phyloP scores from a whole-genome alignment of 805 yeast species.

The Metschnikowia santaceciliae region DNA sequence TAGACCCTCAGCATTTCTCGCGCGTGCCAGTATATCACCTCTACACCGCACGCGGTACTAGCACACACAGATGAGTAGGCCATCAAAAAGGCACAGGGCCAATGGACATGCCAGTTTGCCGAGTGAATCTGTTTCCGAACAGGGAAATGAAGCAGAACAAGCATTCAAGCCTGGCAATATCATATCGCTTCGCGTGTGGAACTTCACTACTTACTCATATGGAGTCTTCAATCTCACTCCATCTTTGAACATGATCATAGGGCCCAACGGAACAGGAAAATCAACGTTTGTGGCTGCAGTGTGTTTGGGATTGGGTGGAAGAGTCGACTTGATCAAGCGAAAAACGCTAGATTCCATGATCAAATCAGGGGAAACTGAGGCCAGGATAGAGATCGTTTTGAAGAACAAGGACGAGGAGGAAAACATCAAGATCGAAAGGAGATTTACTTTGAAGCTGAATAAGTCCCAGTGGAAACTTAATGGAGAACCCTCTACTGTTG shows the following conservation, averaged over 20 bases:
- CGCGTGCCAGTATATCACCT: not conserved
- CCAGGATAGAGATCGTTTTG: conserved; percentile 49
- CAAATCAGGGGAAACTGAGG: conserved; percentile 54
- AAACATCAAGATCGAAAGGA: conserved; percentile 41
- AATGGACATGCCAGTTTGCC: not conserved
- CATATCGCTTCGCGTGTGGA: conserved; percentile 47
- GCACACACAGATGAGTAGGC: not conserved
- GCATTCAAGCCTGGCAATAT: conserved; percentile 43
- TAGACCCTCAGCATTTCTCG: not conserved
- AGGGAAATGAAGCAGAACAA: not conserved
- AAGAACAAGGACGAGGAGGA: conserved; percentile 35
- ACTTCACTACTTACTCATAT: conserved; percentile 65
- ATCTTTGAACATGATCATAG: conserved; percentile 82
- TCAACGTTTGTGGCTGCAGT: conserved; percentile 90
- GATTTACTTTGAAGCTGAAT: conserved; percentile 32
- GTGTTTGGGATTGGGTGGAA: conserved; percentile 84
- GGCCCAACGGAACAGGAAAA: conserved; percentile 96
- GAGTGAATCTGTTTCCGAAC: not conserved
- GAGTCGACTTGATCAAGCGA: conserved; percentile 67
- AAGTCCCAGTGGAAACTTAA: conserved; percentile 55
- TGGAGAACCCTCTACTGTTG: conserved; percentile 37
- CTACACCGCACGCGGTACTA: not conserved
- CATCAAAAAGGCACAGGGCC: conserved; percentile 3
- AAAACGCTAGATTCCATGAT: conserved; percentile 66
- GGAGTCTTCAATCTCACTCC: conserved; percentile 80